phyloP scores from a whole-genome alignment of 805 yeast genomes.

The Schwanniomyces occidentalis region DNA sequence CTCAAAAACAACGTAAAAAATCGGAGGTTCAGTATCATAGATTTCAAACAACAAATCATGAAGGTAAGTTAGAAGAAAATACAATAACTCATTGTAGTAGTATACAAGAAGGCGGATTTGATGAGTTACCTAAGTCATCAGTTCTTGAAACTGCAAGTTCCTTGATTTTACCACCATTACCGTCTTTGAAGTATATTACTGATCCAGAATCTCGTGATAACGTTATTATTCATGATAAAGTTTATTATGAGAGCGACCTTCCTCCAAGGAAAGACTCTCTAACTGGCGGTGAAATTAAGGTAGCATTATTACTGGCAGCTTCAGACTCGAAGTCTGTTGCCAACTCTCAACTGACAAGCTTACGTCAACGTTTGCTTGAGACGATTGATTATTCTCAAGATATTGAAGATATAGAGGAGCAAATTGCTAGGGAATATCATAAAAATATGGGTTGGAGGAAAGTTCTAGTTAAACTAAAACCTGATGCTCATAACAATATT shows the following conservation, averaged over 20 bases:
- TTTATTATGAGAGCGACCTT: conserved; percentile 63
- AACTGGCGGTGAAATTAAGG: conserved; percentile 1
- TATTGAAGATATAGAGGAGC: conserved; percentile 61
- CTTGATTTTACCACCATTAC: conserved; percentile 77
- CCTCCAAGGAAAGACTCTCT: conserved; percentile 38
- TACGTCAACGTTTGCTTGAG: conserved; percentile 21
- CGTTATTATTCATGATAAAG: conserved; percentile 78
- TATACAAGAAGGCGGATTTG: conserved; percentile 7
- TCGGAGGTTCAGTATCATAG: conserved; percentile 12
- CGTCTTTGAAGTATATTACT: conserved; percentile 62
- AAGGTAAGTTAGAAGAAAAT: conserved; percentile 10
- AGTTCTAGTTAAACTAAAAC: conserved; percentile 79
- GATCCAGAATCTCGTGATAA: conserved; percentile 67
- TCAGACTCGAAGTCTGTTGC: not conserved
- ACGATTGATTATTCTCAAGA: conserved; percentile 27
- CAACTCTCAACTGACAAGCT: conserved; percentile 19
- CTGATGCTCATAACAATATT: conserved; percentile 95
- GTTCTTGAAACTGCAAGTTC: conserved; percentile 77
- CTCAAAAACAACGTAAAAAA: conserved; percentile 34
- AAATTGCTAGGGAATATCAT: conserved; percentile 89
- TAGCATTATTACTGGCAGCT: not conserved
- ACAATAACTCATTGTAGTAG: conserved; percentile 6
- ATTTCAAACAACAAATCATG: conserved; percentile 21
- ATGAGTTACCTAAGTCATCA: conserved; percentile 64
- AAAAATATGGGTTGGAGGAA: conserved; percentile 84